Percentiles rank a stretch among this genome's conserved stretches.
Evolutionary conservation across 441 rosid species (phyloP).

Genomic region (Theobroma grandiflorum): DNA sequence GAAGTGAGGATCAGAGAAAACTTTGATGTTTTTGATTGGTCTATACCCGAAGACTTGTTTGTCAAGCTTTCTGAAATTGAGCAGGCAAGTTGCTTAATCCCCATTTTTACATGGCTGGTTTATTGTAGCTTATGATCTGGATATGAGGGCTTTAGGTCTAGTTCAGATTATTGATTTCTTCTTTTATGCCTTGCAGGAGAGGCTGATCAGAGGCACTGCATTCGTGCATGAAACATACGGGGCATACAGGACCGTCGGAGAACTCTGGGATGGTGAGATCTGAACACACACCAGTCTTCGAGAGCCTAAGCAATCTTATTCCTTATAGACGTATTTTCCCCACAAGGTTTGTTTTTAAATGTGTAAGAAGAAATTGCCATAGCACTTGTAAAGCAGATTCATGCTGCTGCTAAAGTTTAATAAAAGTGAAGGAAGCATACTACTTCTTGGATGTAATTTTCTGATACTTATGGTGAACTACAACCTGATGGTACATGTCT

Average conservation of each 20-base stretch:
- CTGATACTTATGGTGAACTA: not conserved
- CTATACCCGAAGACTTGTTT: conserved; percentile 55
- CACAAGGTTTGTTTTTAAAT: not conserved
- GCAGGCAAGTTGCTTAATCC: conserved; percentile 43
- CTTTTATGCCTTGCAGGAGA: conserved; percentile 38
- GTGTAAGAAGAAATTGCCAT: not conserved
- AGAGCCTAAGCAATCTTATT: not conserved
- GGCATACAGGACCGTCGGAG: conserved; percentile 43
- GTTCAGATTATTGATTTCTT: not conserved
- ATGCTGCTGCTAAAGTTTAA: not conserved
- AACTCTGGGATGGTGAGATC: conserved; percentile 54
- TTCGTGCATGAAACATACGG: conserved; percentile 48
- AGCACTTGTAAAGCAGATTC: not conserved
- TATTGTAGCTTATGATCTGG: not conserved
- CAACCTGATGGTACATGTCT: not conserved
- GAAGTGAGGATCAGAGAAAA: conserved; percentile 60
- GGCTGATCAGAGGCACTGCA: conserved; percentile 34
- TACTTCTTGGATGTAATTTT: not conserved
- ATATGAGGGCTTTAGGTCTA: not conserved
- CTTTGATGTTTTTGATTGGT: conserved; percentile 55
- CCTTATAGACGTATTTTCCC: not conserved
- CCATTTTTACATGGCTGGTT: not conserved
- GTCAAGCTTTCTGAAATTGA: conserved; percentile 51
- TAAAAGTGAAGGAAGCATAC: not conserved
- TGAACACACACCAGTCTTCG: conserved; percentile 3